Percentiles rank a stretch among this genome's conserved stretches.
Conservation (phyloP, 1,139 yeast species). For the Yamadazyma trypodendri region DNA sequence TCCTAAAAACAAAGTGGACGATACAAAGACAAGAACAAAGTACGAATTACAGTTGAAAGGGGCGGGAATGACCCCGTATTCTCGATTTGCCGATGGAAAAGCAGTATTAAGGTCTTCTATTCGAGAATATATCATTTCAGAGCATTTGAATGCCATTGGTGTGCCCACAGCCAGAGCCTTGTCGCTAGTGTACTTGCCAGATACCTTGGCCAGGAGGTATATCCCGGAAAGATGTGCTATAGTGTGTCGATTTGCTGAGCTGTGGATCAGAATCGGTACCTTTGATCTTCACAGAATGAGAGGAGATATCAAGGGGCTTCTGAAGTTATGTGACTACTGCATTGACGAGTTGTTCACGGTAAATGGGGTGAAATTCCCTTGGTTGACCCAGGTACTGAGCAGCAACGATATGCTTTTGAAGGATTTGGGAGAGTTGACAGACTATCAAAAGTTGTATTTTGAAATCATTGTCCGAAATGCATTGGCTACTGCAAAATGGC, state of each 20-base stretch:
- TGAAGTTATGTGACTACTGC: constrained; percentile 68
- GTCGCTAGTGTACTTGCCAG: constrained; percentile 68
- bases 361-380: constrained; percentile 33
- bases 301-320: constrained; percentile 63
- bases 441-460: constrained; percentile 69
- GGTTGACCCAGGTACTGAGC: constrained; percentile 21
- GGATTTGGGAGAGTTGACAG: constrained; percentile 34
- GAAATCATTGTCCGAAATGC: constrained; percentile 77
- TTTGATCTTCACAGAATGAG: constrained; percentile 81
- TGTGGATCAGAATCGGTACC: constrained; percentile 88
- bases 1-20: constrained; percentile 29
- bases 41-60: constrained; percentile 87
- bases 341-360: constrained; percentile 60
- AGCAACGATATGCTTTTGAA: constrained; percentile 23
- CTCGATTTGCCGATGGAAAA: constrained; percentile 95
- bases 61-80: constrained; percentile 86
- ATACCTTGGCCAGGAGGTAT: constrained; percentile 72
- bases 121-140: constrained; percentile 84
- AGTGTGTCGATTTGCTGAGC: constrained; percentile 78
- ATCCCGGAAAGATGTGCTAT: constrained; percentile 80
- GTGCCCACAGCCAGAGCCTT: constrained; percentile 87
- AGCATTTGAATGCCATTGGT: constrained; percentile 75
- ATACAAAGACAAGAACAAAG: constrained; percentile 24
- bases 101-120: constrained; percentile 87
- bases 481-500: constrained; percentile 78